Conservation (phyloP, 345 rosid genomes). For the Salix caprea region DNA sequence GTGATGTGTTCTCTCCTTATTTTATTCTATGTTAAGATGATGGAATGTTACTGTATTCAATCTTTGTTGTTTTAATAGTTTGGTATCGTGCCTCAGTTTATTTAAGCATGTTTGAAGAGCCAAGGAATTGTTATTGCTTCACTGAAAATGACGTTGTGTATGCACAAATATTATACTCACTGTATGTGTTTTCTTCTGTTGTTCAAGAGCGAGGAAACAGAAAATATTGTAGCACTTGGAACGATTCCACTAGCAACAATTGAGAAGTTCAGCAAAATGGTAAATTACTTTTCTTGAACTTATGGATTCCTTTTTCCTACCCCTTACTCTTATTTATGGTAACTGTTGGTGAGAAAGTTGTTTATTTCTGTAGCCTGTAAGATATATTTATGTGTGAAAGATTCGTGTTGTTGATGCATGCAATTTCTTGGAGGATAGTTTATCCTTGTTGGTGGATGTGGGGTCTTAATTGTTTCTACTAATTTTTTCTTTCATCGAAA, state of each 20-base stretch:
- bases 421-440: background rate
- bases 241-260: conserved; percentile 78
- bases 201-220: conserved; percentile 73
- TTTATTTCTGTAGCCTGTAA: background rate
- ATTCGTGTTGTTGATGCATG: background rate
- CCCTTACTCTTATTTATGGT: background rate
- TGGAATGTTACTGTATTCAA: background rate
- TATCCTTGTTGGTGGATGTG: background rate
- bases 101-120: background rate
- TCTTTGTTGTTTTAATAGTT: background rate
- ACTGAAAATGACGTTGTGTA: background rate
- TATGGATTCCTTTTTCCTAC: background rate
- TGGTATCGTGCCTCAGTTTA: background rate
- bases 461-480: background rate
- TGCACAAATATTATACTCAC: background rate
- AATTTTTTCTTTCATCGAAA: background rate
- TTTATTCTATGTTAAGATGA: background rate
- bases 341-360: background rate
- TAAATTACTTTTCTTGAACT: conserved; percentile 26
- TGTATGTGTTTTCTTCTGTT: conserved; percentile 8
- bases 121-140: background rate
- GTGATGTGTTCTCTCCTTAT: conserved; percentile 15
- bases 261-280: conserved; percentile 90
- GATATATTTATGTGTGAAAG: background rate
- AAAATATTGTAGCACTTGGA: conserved; percentile 68